phyloP scores from a whole-genome alignment of 2,329 filamentous ascomycete species.

The Westerdykella sp. region DNA sequence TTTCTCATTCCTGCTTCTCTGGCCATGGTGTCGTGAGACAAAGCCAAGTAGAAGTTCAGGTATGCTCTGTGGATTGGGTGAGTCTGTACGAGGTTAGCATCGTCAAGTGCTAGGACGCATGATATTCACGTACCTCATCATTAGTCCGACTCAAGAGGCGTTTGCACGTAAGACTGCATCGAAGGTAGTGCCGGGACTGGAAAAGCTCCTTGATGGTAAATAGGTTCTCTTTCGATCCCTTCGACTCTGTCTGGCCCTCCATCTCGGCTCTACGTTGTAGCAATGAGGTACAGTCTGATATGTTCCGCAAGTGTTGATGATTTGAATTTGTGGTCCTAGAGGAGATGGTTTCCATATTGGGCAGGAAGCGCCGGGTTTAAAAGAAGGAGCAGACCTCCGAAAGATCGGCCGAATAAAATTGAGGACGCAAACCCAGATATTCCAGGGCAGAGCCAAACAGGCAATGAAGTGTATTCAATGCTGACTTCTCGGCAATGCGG shows the following conservation, averaged over 20 bases:
- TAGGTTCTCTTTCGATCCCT: slow-evolving; percentile 15
- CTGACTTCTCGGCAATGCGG: background rate
- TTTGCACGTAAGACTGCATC: slow-evolving; percentile 27
- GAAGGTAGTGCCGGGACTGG: slow-evolving; percentile 30
- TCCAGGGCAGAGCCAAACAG: too few species aligned
- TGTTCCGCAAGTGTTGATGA: too few species aligned
- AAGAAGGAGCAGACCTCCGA: too few species aligned
- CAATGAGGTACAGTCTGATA: too few species aligned
- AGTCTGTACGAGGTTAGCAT: slow-evolving; percentile 14
- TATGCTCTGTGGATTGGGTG: slow-evolving; percentile 32
- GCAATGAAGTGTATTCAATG: too few species aligned
- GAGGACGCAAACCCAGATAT: too few species aligned
- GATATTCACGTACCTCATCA: slow-evolving; percentile 15
- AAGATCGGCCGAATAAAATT: too few species aligned
- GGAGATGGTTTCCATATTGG: too few species aligned
- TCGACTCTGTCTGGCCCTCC: background rate
- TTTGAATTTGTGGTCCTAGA: too few species aligned
- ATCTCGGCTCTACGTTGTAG: background rate
- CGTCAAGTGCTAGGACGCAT: background rate
- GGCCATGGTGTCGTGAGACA: slow-evolving; percentile 34
- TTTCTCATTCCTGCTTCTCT: slow-evolving; percentile 29
- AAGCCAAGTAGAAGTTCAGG: slow-evolving; percentile 35
- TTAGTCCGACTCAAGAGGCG: slow-evolving; percentile 18
- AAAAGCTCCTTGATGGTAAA: slow-evolving; percentile 28
- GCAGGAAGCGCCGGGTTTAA: too few species aligned